These are phyloP conservation scores for Sporothrix sp. DNA, from an alignment of 2,329 filamentous ascomycete genomes.

Conservation along the genomic window DNA sequence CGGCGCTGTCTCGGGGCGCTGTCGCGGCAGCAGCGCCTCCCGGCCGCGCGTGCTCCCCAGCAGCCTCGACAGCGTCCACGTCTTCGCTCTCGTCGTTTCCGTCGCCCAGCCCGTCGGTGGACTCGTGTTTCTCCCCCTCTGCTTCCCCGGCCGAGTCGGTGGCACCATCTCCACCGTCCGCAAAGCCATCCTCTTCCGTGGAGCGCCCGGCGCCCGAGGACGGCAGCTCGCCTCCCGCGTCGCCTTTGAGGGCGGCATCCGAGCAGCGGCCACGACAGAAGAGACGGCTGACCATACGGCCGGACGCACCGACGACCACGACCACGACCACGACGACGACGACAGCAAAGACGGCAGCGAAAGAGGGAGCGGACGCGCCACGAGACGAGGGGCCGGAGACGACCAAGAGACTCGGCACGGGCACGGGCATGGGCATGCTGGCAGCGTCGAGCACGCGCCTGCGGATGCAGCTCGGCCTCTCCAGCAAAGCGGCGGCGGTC, in stretches of 20 bases:
- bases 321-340: not conserved
- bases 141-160: not conserved
- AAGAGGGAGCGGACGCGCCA: not conserved
- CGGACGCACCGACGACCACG: not conserved
- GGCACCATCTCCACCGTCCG: not conserved
- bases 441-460: constrained; percentile 9
- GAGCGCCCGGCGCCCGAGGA: not conserved
- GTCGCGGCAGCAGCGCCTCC: not conserved
- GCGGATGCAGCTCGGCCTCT: constrained; percentile 8
- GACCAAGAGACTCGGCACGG: not conserved
- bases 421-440: not conserved
- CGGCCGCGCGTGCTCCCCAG: not conserved
- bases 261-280: constrained; percentile 13
- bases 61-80: constrained; percentile 3
- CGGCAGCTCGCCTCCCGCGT: constrained; percentile 6
- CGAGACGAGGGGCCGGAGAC: not conserved
- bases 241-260: not conserved
- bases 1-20: not conserved
- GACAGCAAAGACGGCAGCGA: not conserved
- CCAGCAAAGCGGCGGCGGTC: too few species aligned
- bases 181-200: not conserved
- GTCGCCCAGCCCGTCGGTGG: constrained; percentile 9
- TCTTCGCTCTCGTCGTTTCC: constrained; percentile 4
- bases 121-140: not conserved
- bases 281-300: constrained; percentile 16